A percentile compares a stretch with the other conserved stretches of the same genome.
These are phyloP conservation scores for Orbilia javanica DNA, from an alignment of 2,329 filamentous ascomycete species.

Conservation along the genomic window DNA sequence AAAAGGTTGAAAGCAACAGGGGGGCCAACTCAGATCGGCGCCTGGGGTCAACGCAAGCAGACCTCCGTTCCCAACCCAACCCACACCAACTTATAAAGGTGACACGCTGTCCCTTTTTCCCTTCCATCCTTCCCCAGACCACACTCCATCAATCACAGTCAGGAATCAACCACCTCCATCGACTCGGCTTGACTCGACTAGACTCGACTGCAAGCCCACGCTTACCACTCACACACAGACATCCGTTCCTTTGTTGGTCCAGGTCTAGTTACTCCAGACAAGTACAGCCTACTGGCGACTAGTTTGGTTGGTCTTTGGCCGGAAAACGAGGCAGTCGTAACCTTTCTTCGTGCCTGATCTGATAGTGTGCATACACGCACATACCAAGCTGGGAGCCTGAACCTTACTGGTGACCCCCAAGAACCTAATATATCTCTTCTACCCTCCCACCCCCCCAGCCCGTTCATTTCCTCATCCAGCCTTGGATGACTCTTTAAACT, in stretches of 20 bases:
- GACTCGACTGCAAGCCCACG: neutral
- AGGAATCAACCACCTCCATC: neutral
- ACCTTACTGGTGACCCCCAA: neutral
- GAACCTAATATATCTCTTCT: constrained; percentile 11
- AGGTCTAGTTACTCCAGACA: constrained; percentile 2
- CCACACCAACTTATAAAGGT: constrained; percentile 43
- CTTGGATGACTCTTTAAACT: constrained; percentile 28
- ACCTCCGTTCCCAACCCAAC: constrained; percentile 5
- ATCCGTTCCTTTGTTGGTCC: constrained; percentile 11
- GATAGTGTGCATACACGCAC: neutral
- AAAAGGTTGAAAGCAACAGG: constrained; percentile 37
- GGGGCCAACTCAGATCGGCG: constrained; percentile 16
- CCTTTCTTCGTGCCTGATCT: neutral
- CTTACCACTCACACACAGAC: neutral
- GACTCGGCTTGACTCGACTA: neutral
- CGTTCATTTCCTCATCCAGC: neutral
- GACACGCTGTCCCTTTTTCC: constrained; percentile 44
- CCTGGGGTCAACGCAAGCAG: constrained; percentile 43
- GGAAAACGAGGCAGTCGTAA: constrained; percentile 14
- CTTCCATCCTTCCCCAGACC: constrained; percentile 21
- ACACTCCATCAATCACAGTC: neutral
- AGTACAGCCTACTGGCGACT: constrained; percentile 20
- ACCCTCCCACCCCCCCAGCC: neutral
- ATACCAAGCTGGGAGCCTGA: neutral
- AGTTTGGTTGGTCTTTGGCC: constrained; percentile 3